Evolutionary conservation across 176 grass and related monocot species (phyloP).

Genomic region (Oryza meridionalis): DNA sequence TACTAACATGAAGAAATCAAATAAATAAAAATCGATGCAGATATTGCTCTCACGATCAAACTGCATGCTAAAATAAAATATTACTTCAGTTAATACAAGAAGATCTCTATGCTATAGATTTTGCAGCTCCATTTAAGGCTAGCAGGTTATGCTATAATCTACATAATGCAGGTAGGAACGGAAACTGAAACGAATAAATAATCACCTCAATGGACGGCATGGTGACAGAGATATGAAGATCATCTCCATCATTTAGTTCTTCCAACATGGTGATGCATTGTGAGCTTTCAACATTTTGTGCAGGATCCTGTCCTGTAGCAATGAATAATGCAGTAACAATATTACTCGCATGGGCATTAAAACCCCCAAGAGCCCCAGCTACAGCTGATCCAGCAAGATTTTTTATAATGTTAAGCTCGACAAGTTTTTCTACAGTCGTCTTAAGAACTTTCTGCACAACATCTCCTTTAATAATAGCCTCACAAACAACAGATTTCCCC

Average conservation of each 20-base stretch:
- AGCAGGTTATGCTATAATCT: neutral
- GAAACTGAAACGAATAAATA: neutral
- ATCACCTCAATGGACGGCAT: slow-evolving; percentile 87
- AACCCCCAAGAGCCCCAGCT: slow-evolving; percentile 72
- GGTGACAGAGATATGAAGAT: slow-evolving; percentile 82
- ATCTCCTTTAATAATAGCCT: slow-evolving; percentile 67
- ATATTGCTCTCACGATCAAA: neutral
- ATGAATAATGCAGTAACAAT: slow-evolving; percentile 75
- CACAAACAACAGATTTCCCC: slow-evolving; percentile 84
- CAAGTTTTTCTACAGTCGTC: slow-evolving; percentile 60
- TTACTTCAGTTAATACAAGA: neutral
- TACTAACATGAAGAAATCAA: slow-evolving; percentile 23
- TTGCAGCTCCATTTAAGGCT: slow-evolving; percentile 8
- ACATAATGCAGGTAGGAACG: neutral
- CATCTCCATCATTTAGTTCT: slow-evolving; percentile 54
- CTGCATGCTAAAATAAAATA: neutral
- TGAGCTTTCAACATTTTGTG: slow-evolving; percentile 90
- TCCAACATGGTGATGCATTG: slow-evolving; percentile 88
- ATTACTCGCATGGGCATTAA: slow-evolving; percentile 91
- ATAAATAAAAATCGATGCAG: neutral
- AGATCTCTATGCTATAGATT: neutral
- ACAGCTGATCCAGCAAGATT: slow-evolving; percentile 84
- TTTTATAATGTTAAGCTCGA: slow-evolving; percentile 78
- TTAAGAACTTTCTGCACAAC: slow-evolving; percentile 66
- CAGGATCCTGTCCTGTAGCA: slow-evolving; percentile 85